phyloP scores from a whole-genome alignment of 495 filamentous ascomycete species.

The Darksidea phi region DNA sequence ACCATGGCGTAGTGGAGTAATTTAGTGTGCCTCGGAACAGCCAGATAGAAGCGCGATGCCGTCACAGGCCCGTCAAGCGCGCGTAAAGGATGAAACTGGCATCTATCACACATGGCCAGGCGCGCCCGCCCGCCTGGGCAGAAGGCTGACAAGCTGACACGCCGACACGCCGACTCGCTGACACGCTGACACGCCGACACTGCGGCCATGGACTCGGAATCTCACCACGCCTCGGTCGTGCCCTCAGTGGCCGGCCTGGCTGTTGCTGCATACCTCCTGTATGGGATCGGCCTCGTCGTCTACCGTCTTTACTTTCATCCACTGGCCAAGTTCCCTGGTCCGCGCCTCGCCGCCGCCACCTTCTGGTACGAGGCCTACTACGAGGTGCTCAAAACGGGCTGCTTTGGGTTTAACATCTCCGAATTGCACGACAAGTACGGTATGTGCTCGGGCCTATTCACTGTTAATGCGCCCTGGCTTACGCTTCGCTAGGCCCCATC shows the following conservation, averaged over 20 bases:
- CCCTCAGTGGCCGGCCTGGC: not conserved
- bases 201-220: slow-evolving; percentile 13
- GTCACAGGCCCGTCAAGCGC: too few relatives aligned
- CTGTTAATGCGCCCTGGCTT: not conserved
- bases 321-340: slow-evolving; percentile 39
- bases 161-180: too few relatives aligned
- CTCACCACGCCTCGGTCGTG: not conserved
- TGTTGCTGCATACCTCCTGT: slow-evolving; percentile 1
- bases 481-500: slow-evolving; percentile 30
- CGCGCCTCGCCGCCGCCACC: slow-evolving; percentile 34
- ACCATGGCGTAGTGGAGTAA: too few relatives aligned
- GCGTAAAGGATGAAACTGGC: not conserved
- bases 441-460: slow-evolving; percentile 1
- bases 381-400: slow-evolving; percentile 44
- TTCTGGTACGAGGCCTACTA: slow-evolving; percentile 46
- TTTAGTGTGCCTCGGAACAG: too few relatives aligned
- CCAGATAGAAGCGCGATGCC: too few relatives aligned
- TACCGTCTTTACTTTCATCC: slow-evolving; percentile 39
- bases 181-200: too few relatives aligned
- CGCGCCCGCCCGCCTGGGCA: not conserved
- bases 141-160: not conserved
- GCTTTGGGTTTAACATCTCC: slow-evolving; percentile 46
- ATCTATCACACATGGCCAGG: too few relatives aligned
- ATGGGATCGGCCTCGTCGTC: slow-evolving; percentile 4
- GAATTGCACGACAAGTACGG: slow-evolving; percentile 52